Evolutionary conservation across 306 rosid species (phyloP).

Genomic region (Vigna mungo): DNA sequence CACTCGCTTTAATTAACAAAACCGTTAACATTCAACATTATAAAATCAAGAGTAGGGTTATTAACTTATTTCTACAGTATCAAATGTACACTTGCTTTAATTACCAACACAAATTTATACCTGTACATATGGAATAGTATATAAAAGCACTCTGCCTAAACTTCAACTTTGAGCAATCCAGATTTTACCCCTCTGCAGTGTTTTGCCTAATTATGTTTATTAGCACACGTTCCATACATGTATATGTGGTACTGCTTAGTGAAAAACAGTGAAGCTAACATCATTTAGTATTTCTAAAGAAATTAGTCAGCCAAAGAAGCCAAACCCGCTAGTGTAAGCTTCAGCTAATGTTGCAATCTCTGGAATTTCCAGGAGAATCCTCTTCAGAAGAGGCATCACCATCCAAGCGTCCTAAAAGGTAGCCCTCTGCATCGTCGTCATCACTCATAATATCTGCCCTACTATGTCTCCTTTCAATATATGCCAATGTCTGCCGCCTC

Average conservation of each 20-base stretch:
- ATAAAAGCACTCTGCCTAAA: neutral
- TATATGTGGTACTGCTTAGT: neutral
- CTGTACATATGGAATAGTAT: slow-evolving; percentile 14
- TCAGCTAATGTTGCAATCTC: slow-evolving; percentile 59
- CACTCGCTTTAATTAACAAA: neutral
- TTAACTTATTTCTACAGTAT: neutral
- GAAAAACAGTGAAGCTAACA: slow-evolving; percentile 25
- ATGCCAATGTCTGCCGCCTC: slow-evolving; percentile 58
- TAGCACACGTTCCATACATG: slow-evolving; percentile 7
- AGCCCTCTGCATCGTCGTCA: slow-evolving; percentile 51
- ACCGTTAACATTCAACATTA: neutral
- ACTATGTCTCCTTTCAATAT: slow-evolving; percentile 52
- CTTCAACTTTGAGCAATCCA: slow-evolving; percentile 16
- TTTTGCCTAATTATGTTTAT: slow-evolving; percentile 31
- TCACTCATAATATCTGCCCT: slow-evolving; percentile 55
- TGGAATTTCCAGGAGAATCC: slow-evolving; percentile 44
- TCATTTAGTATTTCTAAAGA: slow-evolving; percentile 7
- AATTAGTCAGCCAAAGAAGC: slow-evolving; percentile 29
- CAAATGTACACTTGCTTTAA: slow-evolving; percentile 27
- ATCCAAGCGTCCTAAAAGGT: slow-evolving; percentile 43
- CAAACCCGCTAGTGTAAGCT: slow-evolving; percentile 32
- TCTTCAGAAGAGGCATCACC: slow-evolving; percentile 51
- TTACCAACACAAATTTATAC: neutral
- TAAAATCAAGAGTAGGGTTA: neutral
- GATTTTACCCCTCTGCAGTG: slow-evolving; percentile 35